Conservation (phyloP, 2,329 filamentous ascomycete species). For the Erysiphe neolycopersici region DNA sequence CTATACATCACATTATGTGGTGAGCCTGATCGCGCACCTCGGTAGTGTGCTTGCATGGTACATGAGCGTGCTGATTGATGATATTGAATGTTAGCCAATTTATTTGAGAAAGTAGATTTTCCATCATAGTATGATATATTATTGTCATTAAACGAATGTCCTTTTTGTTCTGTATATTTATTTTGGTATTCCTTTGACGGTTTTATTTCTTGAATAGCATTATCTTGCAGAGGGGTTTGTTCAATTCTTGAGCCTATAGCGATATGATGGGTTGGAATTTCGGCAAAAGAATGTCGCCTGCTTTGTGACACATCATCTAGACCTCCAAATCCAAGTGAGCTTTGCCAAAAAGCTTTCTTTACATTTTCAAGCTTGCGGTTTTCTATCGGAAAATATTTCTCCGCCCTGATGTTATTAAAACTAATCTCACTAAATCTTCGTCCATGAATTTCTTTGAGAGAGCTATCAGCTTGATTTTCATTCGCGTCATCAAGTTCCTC, state of each 20-base stretch:
- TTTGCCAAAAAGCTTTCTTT: conserved; percentile 46
- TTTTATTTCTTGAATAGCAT: conserved; percentile 8
- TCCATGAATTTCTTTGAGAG: conserved; percentile 9
- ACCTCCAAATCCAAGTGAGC: conserved; percentile 36
- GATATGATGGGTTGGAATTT: conserved; percentile 34
- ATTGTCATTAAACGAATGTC: conserved; percentile 13
- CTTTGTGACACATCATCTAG: conserved; percentile 40
- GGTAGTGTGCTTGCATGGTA: conserved; percentile 7
- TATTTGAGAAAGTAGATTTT: conserved; percentile 6
- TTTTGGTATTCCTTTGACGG: conserved; percentile 10
- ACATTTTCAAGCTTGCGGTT: conserved; percentile 36
- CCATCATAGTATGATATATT: conserved; percentile 14
- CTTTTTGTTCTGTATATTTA: conserved; percentile 10
- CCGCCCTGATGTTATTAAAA: conserved; percentile 10
- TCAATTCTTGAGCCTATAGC: conserved; percentile 28
- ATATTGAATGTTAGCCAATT: conserved; percentile 3
- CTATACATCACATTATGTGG: conserved; percentile 35
- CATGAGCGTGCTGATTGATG: conserved; percentile 10
- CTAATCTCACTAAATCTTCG: conserved; percentile 16
- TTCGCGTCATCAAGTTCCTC: conserved; percentile 40
- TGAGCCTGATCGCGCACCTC: conserved; percentile 22
- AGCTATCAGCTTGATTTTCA: conserved; percentile 17
- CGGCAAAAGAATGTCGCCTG: conserved; percentile 55
- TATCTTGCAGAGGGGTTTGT: conserved; percentile 13
- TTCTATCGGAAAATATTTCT: conserved; percentile 21